phyloP scores from a whole-genome alignment of 495 filamentous ascomycete genomes.

The Tuber borchii region DNA sequence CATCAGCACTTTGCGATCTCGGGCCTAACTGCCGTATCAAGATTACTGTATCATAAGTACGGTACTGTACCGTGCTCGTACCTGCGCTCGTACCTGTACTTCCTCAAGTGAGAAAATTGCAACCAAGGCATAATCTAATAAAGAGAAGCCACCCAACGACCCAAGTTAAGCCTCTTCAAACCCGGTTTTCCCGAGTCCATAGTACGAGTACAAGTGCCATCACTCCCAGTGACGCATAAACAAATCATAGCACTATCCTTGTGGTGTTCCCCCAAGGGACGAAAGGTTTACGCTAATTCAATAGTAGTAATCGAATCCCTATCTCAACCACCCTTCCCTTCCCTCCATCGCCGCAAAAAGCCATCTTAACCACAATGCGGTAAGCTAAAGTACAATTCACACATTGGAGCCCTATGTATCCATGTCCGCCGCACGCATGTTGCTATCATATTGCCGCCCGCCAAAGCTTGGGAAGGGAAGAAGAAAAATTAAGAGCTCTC shows the following conservation, averaged over 20 bases:
- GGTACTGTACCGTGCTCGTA: too few relatives aligned
- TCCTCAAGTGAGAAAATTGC: too few relatives aligned
- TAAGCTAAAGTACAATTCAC: not conserved
- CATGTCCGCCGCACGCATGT: not conserved
- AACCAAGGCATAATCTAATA: not conserved
- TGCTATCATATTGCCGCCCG: not conserved
- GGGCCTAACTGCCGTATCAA: too few relatives aligned
- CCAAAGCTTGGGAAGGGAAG: not conserved
- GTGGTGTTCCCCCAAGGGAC: not conserved
- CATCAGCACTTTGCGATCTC: too few relatives aligned
- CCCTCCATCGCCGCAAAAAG: not conserved
- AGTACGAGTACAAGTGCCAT: too few relatives aligned
- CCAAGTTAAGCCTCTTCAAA: not conserved
- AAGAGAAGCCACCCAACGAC: not conserved
- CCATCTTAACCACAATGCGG: not conserved
- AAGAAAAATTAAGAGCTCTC: not conserved
- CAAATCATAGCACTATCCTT: not conserved
- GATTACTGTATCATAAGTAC: too few relatives aligned
- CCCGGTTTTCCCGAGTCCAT: not conserved
- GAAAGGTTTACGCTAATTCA: not conserved
- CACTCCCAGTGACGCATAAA: not conserved
- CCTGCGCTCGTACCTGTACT: too few relatives aligned
- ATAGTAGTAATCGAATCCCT: not conserved
- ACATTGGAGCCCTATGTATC: not conserved
- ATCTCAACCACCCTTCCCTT: too few relatives aligned